Conservation (phyloP, 2,329 filamentous ascomycete species). For the Cordyceps cateniannulata region DNA sequence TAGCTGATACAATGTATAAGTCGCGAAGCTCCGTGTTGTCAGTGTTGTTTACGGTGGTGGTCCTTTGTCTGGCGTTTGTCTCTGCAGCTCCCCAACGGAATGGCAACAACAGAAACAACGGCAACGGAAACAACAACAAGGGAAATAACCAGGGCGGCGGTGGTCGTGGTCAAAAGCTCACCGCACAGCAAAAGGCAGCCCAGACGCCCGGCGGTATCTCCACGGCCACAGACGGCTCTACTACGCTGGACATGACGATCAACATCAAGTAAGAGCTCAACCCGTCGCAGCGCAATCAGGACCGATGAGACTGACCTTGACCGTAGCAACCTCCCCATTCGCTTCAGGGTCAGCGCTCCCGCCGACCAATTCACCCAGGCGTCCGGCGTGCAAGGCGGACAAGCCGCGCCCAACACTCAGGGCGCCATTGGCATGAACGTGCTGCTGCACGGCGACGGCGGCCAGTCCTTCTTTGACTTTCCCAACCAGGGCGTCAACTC, state of each 20-base stretch:
- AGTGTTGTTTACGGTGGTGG: not conserved
- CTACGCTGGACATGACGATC: conserved; percentile 44
- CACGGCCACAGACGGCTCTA: conserved; percentile 45
- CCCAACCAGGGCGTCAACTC: conserved; percentile 46
- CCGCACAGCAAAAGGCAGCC: not conserved
- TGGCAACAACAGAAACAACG: not conserved
- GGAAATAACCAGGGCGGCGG: not conserved
- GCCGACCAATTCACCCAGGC: conserved; percentile 44
- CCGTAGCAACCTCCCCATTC: conserved; percentile 42
- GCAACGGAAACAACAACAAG: not conserved
- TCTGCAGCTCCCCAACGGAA: conserved; percentile 1
- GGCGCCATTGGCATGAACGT: conserved; percentile 47
- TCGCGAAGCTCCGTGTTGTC: conserved; percentile 1
- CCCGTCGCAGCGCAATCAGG: conserved; percentile 11
- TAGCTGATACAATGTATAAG: not conserved
- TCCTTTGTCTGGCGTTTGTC: not conserved
- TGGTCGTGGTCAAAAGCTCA: not conserved
- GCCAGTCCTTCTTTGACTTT: conserved; percentile 52
- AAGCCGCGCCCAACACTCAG: conserved; percentile 21
- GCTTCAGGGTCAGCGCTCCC: conserved; percentile 50
- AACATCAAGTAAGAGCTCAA: conserved; percentile 42
- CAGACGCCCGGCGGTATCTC: conserved; percentile 21
- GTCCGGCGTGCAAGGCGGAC: conserved; percentile 42
- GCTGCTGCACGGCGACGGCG: conserved; percentile 53
- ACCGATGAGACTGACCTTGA: not conserved